phyloP scores from a whole-genome alignment of 116 monocot species.

The Dioscorea cayenensis region DNA sequence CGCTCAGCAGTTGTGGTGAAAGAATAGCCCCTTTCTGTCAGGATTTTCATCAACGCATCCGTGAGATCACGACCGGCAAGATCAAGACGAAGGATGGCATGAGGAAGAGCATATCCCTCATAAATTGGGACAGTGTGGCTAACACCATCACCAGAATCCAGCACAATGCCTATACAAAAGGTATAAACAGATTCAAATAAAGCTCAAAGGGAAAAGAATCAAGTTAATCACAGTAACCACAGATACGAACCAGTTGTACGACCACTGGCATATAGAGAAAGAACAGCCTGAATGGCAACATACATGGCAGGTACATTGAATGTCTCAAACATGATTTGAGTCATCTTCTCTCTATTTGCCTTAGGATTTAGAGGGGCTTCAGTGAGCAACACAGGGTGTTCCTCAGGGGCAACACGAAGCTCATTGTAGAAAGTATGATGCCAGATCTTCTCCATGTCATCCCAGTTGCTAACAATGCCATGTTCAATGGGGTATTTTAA shows the following conservation, averaged over 20 bases:
- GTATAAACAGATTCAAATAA: not conserved
- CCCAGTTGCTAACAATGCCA: constrained; percentile 11
- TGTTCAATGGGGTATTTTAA: constrained; percentile 9
- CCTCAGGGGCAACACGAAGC: constrained; percentile 10
- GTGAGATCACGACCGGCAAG: constrained; percentile 13
- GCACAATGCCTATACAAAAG: constrained; percentile 4
- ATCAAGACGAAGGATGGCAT: constrained; percentile 12
- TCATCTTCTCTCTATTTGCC: constrained; percentile 11
- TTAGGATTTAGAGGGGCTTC: constrained; percentile 11
- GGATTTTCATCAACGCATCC: constrained; percentile 9
- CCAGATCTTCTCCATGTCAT: constrained; percentile 6
- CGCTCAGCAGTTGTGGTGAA: constrained; percentile 11
- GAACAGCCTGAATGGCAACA: constrained; percentile 4
- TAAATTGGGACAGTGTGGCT: constrained; percentile 2
- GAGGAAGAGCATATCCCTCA: constrained; percentile 1
- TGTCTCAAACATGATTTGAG: not conserved
- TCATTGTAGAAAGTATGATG: constrained; percentile 2
- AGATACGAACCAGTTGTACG: constrained; percentile 7
- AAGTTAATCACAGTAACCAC: not conserved
- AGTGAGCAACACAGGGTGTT: constrained; percentile 6
- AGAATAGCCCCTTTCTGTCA: constrained; percentile 9
- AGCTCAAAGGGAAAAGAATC: not conserved
- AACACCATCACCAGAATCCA: constrained; percentile 3
- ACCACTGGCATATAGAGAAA: constrained; percentile 8
- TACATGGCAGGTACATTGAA: constrained; percentile 1